Evolutionary conservation across 177 flowering plant species (phyloP).

Genomic region (Vitis hybrid): DNA sequence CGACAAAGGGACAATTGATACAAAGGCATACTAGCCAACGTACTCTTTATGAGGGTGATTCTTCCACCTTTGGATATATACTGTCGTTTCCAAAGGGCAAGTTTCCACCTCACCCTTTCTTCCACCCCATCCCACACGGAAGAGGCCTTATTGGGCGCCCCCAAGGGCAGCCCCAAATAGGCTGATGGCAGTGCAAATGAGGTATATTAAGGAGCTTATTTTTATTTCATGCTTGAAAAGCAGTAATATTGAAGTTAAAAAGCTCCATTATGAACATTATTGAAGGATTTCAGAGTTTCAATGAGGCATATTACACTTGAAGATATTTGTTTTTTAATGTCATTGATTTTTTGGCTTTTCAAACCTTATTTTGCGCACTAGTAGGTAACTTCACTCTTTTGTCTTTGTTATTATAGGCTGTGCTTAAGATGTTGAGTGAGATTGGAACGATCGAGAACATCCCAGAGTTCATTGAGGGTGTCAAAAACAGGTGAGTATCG

Average conservation of each 20-base stretch:
- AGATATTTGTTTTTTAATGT: background rate
- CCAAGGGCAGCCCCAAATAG: too few species aligned
- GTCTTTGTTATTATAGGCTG: conserved; percentile 59
- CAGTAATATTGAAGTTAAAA: background rate
- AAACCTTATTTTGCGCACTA: background rate
- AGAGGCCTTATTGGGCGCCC: too few species aligned
- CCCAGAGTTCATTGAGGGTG: conserved; percentile 97
- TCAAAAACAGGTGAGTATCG: conserved; percentile 68
- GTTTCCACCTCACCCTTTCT: too few species aligned
- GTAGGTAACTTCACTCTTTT: conserved; percentile 7
- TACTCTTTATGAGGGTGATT: too few species aligned
- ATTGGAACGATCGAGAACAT: conserved; percentile 91
- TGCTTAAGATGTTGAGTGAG: conserved; percentile 94
- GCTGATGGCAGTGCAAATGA: background rate
- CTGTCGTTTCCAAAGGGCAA: too few species aligned
- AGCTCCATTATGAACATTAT: background rate
- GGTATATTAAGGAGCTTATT: background rate
- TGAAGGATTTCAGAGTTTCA: background rate
- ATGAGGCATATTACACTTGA: background rate
- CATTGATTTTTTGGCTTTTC: background rate
- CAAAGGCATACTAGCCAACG: too few species aligned
- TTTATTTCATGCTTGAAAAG: background rate
- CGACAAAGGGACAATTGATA: too few species aligned
- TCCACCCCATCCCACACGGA: too few species aligned
- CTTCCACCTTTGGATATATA: too few species aligned